Conservation (phyloP, 495 filamentous ascomycete genomes). For the Lepraria neglecta region DNA sequence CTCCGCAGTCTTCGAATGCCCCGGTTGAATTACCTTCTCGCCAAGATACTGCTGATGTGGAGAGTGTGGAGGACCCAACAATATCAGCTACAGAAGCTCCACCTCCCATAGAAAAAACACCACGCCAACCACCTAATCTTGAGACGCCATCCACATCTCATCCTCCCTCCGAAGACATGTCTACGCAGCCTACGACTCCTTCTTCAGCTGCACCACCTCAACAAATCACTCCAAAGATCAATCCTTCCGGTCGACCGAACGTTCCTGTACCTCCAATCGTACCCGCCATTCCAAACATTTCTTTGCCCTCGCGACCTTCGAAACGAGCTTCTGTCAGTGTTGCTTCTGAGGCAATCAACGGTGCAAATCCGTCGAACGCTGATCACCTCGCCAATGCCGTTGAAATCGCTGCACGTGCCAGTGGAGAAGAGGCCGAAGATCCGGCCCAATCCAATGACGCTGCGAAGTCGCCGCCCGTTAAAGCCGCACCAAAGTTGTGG, state of each 20-base stretch:
- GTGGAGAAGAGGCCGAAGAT: constrained; percentile 1
- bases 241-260: constrained; percentile 36
- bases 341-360: constrained; percentile 36
- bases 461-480: constrained; percentile 36
- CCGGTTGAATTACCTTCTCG: constrained; percentile 27
- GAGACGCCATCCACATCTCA: constrained; percentile 65
- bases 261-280: constrained; percentile 62
- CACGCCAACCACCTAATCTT: constrained; percentile 44
- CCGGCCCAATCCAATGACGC: constrained; percentile 32
- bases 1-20: constrained; percentile 21
- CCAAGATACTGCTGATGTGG: constrained; percentile 8
- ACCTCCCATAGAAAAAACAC: constrained; percentile 28
- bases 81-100: constrained; percentile 32
- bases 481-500: constrained; percentile 62
- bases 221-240: constrained; percentile 38
- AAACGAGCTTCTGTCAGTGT: constrained; percentile 39
- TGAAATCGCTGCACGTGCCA: constrained; percentile 4
- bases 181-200: constrained; percentile 66
- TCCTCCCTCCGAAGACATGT: constrained; percentile 57
- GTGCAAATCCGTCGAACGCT: constrained; percentile 31
- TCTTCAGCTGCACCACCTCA: constrained; percentile 44
- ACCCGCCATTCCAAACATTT: constrained; percentile 56
- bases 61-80: constrained; percentile 20
- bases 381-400: constrained; percentile 21
- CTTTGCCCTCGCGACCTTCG: constrained; percentile 38